A percentile compares a stretch with the other conserved stretches of the same genome.
Evolutionary conservation across 106 monocot genomes (phyloP).

Genomic region (Dioscorea dumetorum): DNA sequence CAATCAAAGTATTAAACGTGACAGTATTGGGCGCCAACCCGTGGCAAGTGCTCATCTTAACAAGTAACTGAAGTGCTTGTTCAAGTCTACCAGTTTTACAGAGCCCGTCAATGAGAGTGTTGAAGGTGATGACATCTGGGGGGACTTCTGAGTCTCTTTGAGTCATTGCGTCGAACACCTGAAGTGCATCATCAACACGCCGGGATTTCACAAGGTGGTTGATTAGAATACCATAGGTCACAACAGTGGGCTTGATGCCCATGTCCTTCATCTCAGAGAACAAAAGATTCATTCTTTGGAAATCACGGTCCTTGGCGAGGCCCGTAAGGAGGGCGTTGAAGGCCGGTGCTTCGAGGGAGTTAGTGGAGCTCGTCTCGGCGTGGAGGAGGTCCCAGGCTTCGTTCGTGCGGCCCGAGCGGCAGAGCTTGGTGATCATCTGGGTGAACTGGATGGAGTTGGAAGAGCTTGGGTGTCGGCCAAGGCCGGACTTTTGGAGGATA

Average conservation of each 20-base stretch:
- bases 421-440: constrained; percentile 35
- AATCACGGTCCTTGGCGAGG: constrained; percentile 35
- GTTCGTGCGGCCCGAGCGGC: constrained; percentile 10
- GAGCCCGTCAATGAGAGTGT: constrained; percentile 57
- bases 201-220: constrained; percentile 54
- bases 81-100: constrained; percentile 54
- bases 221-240: constrained; percentile 55
- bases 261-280: constrained; percentile 47
- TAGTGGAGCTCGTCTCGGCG: constrained; percentile 13
- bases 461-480: constrained; percentile 16
- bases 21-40: constrained; percentile 30
- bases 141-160: constrained; percentile 13
- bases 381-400: constrained; percentile 39
- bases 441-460: constrained; percentile 17
- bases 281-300: constrained; percentile 40
- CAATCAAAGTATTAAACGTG: constrained; percentile 62
- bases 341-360: constrained; percentile 10
- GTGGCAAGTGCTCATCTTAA: constrained; percentile 28
- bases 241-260: constrained; percentile 20
- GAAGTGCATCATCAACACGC: constrained; percentile 35
- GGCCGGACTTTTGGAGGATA: constrained; percentile 18
- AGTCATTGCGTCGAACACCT: constrained; percentile 59
- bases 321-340: constrained; percentile 50
- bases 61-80: constrained; percentile 30
- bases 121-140: constrained; percentile 41